A percentile compares a stretch with the other conserved stretches of the same genome.
These are phyloP conservation scores for Blastomyces gilchristii DNA, from an alignment of 2,329 filamentous ascomycete genomes.

Conservation along the genomic window DNA sequence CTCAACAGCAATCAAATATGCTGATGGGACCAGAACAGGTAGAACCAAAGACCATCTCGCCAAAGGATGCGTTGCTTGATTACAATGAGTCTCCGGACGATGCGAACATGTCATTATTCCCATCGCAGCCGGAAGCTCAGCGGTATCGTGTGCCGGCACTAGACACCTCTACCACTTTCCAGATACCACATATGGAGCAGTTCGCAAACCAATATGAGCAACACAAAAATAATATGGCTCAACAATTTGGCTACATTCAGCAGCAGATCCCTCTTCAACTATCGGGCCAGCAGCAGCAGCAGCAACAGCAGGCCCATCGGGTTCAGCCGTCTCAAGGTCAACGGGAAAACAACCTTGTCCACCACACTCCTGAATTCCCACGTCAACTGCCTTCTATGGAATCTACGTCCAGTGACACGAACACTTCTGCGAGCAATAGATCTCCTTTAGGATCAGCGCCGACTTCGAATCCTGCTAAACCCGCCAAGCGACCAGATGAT, in stretches of 20 bases:
- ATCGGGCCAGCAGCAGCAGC: constrained; percentile 16
- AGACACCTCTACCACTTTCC: constrained; percentile 31
- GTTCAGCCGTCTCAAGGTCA: constrained; percentile 17
- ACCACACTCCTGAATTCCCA: constrained; percentile 48
- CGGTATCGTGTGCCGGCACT: constrained; percentile 11
- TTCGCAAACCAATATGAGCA: constrained; percentile 10
- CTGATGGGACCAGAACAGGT: constrained; percentile 20
- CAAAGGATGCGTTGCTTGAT: constrained; percentile 81
- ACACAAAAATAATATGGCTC: constrained; percentile 1
- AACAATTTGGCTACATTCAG: constrained; percentile 20
- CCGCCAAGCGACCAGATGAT: constrained; percentile 47
- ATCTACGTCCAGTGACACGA: constrained; percentile 46
- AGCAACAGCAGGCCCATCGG: constrained; percentile 17
- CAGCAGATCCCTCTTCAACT: constrained; percentile 10
- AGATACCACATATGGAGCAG: constrained; percentile 16
- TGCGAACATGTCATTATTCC: constrained; percentile 59
- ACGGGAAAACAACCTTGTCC: constrained; percentile 27
- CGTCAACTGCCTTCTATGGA: constrained; percentile 52
- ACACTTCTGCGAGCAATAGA: constrained; percentile 17
- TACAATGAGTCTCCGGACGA: constrained; percentile 67
- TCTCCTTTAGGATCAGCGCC: constrained; percentile 22
- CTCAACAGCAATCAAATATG: constrained; percentile 16
- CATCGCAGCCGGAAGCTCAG: constrained; percentile 43
- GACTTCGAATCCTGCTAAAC: constrained; percentile 28
- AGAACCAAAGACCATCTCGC: constrained; percentile 78